Base-by-base conservation (phyloP, 345 rosid species). In the Citropsis articulata region DNA sequence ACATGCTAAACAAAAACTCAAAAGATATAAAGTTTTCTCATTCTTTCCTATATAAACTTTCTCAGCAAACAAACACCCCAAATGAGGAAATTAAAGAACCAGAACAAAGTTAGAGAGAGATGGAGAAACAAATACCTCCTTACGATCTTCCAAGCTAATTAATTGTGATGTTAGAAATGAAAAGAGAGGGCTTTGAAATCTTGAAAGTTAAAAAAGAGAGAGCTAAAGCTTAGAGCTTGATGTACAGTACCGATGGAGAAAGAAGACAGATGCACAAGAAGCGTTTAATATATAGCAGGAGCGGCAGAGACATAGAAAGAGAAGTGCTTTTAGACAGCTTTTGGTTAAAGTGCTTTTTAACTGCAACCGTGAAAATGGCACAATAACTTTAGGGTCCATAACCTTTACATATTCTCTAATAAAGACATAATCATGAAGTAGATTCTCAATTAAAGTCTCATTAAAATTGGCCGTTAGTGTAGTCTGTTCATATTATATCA, bases 71-170 rank as follows among this genome's bases (percentile, higher is more conserved):
- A 59, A 70, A 61, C 57, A 50, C n/a, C 38, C 9, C 14, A 25
- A 8, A 24, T n/a, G 25, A 60, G 5, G 28, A 72, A 22, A 71
- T 45, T 0, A 13, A 45, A 45, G 3, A 45, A 1, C 18, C 50
- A 59, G 7, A 64, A 53, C 13, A 78, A 4, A 66, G 4, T 45
- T 45, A 70, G 3, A 62, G 28, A 73, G 28, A 66, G 61, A 40
- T 2, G 27, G 31, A 74, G 42, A 24, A 45, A 28, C 22, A 24
- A 18, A 69, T 77, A 89, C 94, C 94, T 88, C 94, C 80, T 88
- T 89, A 62, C 77, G 86, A 79, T 89, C 89, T 66, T 89, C 94
- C 94, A 91, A 89, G 83, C 53, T 28, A 28, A 45, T 45, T 12
- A 27, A 53, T 53, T 53, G 57, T 16, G 31, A 33, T 40, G 14